These are phyloP conservation scores for Haplosporangium sp. DNA, from an alignment of 371 early-diverging fungal genomes.

Conservation along the genomic window DNA sequence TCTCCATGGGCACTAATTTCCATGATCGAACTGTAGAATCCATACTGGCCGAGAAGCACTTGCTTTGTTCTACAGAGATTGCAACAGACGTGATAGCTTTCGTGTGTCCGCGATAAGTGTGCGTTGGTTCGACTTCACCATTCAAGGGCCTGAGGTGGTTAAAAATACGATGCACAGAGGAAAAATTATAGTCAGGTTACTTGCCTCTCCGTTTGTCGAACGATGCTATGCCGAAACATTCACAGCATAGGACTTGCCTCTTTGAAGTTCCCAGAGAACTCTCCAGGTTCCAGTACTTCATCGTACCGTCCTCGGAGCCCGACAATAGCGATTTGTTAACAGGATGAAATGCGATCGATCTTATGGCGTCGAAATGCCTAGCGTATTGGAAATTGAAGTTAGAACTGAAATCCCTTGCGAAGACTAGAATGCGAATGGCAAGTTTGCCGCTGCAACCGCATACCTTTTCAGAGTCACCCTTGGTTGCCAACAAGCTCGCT, in stretches of 20 bases:
- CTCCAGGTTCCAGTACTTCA: conserved; percentile 80
- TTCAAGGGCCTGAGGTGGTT: conserved; percentile 13
- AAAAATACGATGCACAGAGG: background rate
- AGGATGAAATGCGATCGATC: conserved; percentile 79
- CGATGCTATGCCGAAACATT: background rate
- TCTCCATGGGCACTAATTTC: conserved; percentile 73
- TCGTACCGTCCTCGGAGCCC: conserved; percentile 87
- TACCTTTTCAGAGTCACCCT: conserved; percentile 54
- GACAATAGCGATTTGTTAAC: conserved; percentile 69
- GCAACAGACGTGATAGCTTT: conserved; percentile 75
- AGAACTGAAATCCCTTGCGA: background rate
- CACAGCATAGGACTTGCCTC: conserved; percentile 11
- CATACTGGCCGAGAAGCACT: conserved; percentile 77
- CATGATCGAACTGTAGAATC: conserved; percentile 85
- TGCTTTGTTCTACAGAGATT: conserved; percentile 66
- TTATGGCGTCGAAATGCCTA: conserved; percentile 86
- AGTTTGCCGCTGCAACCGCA: background rate
- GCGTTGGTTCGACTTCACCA: conserved; percentile 76
- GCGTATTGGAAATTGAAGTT: background rate
- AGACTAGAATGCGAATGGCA: no score
- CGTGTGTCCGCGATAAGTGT: conserved; percentile 86
- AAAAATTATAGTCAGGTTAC: background rate
- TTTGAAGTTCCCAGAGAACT: conserved; percentile 37
- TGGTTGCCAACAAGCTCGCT: conserved; percentile 62
- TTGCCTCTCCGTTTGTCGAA: no score